Evolutionary conservation across 768 basidiomycete genomes (phyloP).

Genomic region (Steccherinum ochraceum): DNA sequence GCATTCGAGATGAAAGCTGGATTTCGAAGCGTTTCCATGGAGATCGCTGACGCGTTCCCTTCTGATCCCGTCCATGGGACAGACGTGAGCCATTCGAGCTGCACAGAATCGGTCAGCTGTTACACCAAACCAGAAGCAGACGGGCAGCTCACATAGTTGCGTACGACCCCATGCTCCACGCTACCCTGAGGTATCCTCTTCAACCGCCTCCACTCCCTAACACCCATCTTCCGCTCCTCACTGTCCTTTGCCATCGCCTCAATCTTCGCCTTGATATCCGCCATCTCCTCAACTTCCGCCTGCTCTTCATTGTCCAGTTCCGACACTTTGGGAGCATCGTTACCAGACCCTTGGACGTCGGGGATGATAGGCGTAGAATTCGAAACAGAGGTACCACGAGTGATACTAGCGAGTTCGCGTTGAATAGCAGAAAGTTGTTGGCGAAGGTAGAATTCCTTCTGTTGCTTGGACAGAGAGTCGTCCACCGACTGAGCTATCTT

Average conservation of each 20-base stretch:
- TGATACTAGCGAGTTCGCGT: conserved; percentile 61
- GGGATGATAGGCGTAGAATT: conserved; percentile 9
- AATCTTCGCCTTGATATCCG: conserved; percentile 64
- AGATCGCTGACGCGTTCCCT: conserved; percentile 13
- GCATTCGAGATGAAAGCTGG: conserved; percentile 62
- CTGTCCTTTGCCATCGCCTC: conserved; percentile 66
- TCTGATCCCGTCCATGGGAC: conserved; percentile 72
- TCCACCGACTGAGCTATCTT: conserved; percentile 79
- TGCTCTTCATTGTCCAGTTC: conserved; percentile 76
- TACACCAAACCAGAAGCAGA: background rate
- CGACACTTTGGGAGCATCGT: conserved; percentile 16
- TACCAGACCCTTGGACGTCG: background rate
- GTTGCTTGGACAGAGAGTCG: conserved; percentile 80
- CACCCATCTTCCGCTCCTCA: conserved; percentile 78
- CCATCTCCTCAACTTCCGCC: conserved; percentile 75
- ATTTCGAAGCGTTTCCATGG: conserved; percentile 37
- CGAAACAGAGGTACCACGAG: conserved; percentile 14
- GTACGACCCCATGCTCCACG: conserved; percentile 85
- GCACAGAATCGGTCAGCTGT: conserved; percentile 4
- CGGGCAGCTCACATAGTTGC: conserved; percentile 60
- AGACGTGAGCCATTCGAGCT: conserved; percentile 88
- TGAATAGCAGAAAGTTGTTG: conserved; percentile 81
- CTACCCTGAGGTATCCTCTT: conserved; percentile 78
- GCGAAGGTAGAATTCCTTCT: conserved; percentile 81
- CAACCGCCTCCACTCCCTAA: conserved; percentile 77